phyloP scores from a whole-genome alignment of 768 basidiomycete genomes.

The Scleroderma citrinum region DNA sequence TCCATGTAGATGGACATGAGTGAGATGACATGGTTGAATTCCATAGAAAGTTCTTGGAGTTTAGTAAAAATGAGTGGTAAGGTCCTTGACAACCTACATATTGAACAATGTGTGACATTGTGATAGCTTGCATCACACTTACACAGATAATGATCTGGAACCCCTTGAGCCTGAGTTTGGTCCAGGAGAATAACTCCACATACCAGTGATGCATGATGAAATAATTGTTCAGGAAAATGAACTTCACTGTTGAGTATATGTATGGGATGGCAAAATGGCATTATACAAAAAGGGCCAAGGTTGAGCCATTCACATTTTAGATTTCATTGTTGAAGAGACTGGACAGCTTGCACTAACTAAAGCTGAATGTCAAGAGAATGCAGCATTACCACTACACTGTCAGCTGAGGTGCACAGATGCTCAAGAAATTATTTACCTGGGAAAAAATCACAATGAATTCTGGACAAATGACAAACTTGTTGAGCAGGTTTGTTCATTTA shows the following conservation, averaged over 20 bases:
- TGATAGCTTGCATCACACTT: slow-evolving; percentile 4
- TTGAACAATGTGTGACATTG: background rate
- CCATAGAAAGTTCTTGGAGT: slow-evolving; percentile 5
- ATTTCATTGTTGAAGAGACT: slow-evolving; percentile 14
- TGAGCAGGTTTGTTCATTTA: slow-evolving; percentile 1
- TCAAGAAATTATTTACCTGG: slow-evolving; percentile 18
- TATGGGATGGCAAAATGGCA: slow-evolving; percentile 18
- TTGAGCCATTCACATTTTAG: slow-evolving; percentile 14
- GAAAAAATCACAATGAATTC: slow-evolving; percentile 16
- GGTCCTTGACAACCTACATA: background rate
- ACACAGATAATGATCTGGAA: slow-evolving; percentile 4
- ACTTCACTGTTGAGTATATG: slow-evolving; percentile 7
- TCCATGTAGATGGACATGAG: slow-evolving; percentile 25
- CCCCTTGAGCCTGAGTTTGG: slow-evolving; percentile 10
- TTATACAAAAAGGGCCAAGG: slow-evolving; percentile 24
- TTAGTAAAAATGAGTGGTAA: slow-evolving; percentile 4
- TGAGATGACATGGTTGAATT: slow-evolving; percentile 17
- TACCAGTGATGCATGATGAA: slow-evolving; percentile 20
- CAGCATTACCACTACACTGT: background rate
- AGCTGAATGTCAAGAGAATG: slow-evolving; percentile 2
- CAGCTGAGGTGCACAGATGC: slow-evolving; percentile 4
- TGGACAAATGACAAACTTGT: slow-evolving; percentile 21
- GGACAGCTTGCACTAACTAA: slow-evolving; percentile 11
- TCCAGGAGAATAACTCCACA: slow-evolving; percentile 9
- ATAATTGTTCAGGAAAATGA: slow-evolving; percentile 19